phyloP scores from a whole-genome alignment of 148 eudicot species.

The Chenopodium berlandieri region DNA sequence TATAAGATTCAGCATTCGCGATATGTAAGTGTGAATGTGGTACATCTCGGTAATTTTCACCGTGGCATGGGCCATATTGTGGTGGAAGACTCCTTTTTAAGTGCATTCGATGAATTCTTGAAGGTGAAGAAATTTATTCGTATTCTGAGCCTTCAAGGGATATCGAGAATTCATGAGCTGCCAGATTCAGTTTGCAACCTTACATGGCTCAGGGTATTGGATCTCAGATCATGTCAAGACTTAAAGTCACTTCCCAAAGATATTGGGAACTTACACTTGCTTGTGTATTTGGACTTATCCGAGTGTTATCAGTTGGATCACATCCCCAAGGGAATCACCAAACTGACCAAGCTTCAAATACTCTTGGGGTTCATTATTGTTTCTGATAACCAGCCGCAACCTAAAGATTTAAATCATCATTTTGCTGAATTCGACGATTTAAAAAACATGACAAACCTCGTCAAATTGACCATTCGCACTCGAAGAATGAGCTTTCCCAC shows the following conservation, averaged over 20 bases:
- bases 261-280: neutral
- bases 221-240: slow-evolving; percentile 15
- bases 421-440: neutral
- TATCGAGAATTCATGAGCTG: slow-evolving; percentile 8
- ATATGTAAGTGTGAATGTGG: too few species aligned
- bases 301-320: slow-evolving; percentile 12
- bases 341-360: slow-evolving; percentile 6
- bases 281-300: slow-evolving; percentile 9
- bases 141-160: slow-evolving; percentile 21
- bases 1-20: too few species aligned
- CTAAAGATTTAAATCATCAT: neutral
- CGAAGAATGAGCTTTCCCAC: neutral
- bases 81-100: too few species aligned
- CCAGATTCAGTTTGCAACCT: slow-evolving; percentile 18
- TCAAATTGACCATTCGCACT: neutral
- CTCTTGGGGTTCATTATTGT: slow-evolving; percentile 14
- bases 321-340: slow-evolving; percentile 6
- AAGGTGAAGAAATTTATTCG: slow-evolving; percentile 4
- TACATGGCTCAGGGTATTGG: neutral
- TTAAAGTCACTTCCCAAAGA: slow-evolving; percentile 12
- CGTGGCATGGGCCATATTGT: too few species aligned
- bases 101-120: neutral
- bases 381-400: neutral
- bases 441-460: neutral
- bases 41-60: too few species aligned